Evolutionary conservation across 257 asterid genomes (phyloP), one percentile per base, ranked within the genome.

Genomic region (Ilex asprella): DNA sequence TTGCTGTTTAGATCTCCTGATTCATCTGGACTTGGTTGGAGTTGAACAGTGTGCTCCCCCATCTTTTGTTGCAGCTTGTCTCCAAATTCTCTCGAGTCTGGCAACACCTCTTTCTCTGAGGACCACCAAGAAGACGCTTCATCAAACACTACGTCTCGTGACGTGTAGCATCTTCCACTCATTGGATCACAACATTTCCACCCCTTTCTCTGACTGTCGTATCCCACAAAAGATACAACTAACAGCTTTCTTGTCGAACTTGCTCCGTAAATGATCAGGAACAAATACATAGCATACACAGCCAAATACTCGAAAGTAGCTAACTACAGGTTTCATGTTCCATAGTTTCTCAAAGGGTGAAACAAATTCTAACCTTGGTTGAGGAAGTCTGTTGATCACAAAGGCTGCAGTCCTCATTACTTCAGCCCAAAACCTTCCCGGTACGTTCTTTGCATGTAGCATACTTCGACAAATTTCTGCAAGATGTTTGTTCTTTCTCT

Each of bases 151-250:
- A 21, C 27, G 1, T 62, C 30, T 39, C 56, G 55, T 7, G 72
- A 65, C 7, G 63, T 65, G 30, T 65, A 65, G 6, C 63, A 65
- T 16, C 16, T 65, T 44, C 47, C 63, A 13, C 6, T 58, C 13
- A 53, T 67, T 9, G 72, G 72, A 60, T 67, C 60, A n/a, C 64
- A 67, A 67, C 55, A 67, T 27, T 16, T 35, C 60, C 60, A 59
- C 8, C 61, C 60, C 41, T 67, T 67, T 53, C 70, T 59, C 39
- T 67, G 60, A 16, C 27, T 59, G 46, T 67, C 60, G 11, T 67
- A 67, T 10, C 27, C 27, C 27, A 21, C 27, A 21, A 21, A n/a
- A 21, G 27, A 21, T 21, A 21, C 27, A 21, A 0, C 27, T 21
- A 21, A 21, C 27, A 21, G 27, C 27, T 21, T 21, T 21, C 27